phyloP scores from a whole-genome alignment of 192 early-diverging fungal species.

The Fimicolochytrium jonesii region DNA sequence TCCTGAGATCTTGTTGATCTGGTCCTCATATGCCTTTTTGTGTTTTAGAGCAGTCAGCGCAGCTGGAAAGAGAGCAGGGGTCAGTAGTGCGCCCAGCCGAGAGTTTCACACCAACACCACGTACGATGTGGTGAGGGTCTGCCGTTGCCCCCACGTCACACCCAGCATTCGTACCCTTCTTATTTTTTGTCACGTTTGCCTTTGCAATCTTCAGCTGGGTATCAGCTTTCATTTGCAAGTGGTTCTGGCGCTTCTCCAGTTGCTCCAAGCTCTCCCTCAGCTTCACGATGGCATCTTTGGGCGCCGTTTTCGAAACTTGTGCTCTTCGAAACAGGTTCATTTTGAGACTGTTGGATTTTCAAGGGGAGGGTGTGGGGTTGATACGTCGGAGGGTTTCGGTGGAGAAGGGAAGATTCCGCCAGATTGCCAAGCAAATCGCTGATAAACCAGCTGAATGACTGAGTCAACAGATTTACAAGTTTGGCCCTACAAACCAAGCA shows the following conservation, averaged over 20 bases:
- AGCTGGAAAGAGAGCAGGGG: conserved; percentile 33
- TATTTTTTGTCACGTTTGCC: conserved; percentile 89
- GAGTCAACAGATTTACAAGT: too few species aligned
- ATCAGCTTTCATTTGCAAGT: conserved; percentile 83
- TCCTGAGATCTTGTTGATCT: conserved; percentile 85
- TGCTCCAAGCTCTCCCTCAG: conserved; percentile 86
- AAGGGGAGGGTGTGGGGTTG: not conserved
- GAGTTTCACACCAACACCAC: not conserved
- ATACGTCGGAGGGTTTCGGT: not conserved
- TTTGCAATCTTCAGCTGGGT: conserved; percentile 81
- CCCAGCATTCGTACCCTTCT: conserved; percentile 69
- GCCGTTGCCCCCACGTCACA: too few species aligned
- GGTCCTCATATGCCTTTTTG: conserved; percentile 79
- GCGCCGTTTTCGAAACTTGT: conserved; percentile 47
- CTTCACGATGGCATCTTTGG: conserved; percentile 93
- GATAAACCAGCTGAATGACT: too few species aligned
- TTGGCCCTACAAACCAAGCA: too few species aligned
- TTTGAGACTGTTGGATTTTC: not conserved
- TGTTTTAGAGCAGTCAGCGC: conserved; percentile 94
- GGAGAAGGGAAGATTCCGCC: too few species aligned
- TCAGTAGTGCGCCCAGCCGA: not conserved
- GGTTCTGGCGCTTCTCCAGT: conserved; percentile 91
- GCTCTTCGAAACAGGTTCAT: conserved; percentile 50
- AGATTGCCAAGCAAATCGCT: too few species aligned
- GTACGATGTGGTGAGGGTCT: too few species aligned